These are phyloP conservation scores for Syzygium jambos DNA, from an alignment of 345 rosid species.

Conservation along the genomic window DNA sequence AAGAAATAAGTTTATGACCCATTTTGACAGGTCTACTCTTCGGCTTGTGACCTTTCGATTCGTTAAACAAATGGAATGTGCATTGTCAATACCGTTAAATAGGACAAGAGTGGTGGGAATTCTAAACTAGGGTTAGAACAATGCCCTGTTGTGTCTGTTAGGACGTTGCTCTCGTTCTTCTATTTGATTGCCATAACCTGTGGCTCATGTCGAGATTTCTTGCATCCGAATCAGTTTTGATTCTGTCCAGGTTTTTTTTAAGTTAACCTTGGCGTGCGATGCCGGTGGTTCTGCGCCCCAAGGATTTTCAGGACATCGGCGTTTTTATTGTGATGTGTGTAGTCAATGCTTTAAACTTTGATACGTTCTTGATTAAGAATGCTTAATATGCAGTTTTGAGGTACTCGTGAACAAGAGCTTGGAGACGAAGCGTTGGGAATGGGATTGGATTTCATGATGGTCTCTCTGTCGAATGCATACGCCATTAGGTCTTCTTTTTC, in stretches of 20 bases:
- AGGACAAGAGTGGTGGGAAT: not conserved
- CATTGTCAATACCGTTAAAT: not conserved
- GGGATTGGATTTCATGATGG: not conserved
- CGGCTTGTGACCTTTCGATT: not conserved
- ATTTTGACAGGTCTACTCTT: too few species aligned
- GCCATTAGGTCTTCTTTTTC: not conserved
- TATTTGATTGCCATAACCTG: not conserved
- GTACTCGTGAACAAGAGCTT: not conserved
- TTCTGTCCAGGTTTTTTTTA: not conserved
- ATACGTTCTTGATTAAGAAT: not conserved
- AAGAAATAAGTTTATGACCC: too few species aligned
- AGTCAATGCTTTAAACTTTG: not conserved
- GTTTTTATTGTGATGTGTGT: not conserved
- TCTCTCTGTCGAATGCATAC: not conserved
- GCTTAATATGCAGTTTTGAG: not conserved
- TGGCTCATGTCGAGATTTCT: not conserved
- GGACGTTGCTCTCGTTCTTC: not conserved
- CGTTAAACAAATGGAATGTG: not conserved
- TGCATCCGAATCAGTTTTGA: not conserved
- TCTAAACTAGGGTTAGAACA: not conserved
- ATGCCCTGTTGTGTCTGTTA: not conserved
- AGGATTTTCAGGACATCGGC: not conserved
- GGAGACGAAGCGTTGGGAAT: not conserved
- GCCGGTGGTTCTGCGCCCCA: not conserved
- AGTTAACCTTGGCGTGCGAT: not conserved